Evolutionary conservation across 2,329 filamentous ascomycete genomes (phyloP).

Genomic region (Elsinoe arachidis): DNA sequence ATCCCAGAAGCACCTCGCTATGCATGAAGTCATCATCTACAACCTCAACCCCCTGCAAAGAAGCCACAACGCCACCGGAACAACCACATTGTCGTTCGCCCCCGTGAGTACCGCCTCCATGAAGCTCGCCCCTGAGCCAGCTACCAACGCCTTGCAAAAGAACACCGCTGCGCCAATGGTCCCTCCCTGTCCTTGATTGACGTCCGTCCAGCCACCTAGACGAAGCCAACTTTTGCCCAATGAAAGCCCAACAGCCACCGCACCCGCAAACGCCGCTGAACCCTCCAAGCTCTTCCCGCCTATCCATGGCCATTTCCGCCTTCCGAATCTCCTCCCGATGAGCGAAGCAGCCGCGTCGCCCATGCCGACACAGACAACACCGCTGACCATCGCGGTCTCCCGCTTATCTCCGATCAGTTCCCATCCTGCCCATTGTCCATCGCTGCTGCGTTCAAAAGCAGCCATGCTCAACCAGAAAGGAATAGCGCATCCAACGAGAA

Average conservation of each 20-base stretch:
- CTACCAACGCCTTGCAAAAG: slow-evolving; percentile 56
- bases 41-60: slow-evolving; percentile 70
- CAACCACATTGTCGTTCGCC: slow-evolving; percentile 96
- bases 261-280: slow-evolving; percentile 66
- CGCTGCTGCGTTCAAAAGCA: slow-evolving; percentile 51
- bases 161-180: slow-evolving; percentile 16
- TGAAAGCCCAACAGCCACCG: slow-evolving; percentile 67
- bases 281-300: slow-evolving; percentile 95
- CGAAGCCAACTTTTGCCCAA: slow-evolving; percentile 65
- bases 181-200: slow-evolving; percentile 14
- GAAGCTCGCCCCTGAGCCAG: slow-evolving; percentile 72
- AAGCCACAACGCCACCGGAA: slow-evolving; percentile 86
- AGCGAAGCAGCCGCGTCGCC: slow-evolving; percentile 90
- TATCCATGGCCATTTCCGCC: slow-evolving; percentile 90
- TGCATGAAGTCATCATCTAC: slow-evolving; percentile 24
- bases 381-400: slow-evolving; percentile 83
- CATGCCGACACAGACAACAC: slow-evolving; percentile 88
- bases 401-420: slow-evolving; percentile 49
- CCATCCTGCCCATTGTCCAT: slow-evolving; percentile 60
- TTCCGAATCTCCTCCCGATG: slow-evolving; percentile 77
- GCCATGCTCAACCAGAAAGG: slow-evolving; percentile 85
- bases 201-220: slow-evolving; percentile 59
- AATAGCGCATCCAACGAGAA: slow-evolving; percentile 89
- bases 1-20: neutral
- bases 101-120: slow-evolving; percentile 94